phyloP scores from a whole-genome alignment of 176 grass and related monocot genomes.

The Triticum aestivum region IWGSC_CS_RefSeq_v2.1 NC_057800.1:271026165-271026664 shows the following conservation, averaged over 20 bases:
- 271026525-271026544: conserved; percentile 15
- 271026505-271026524: conserved; percentile 12
- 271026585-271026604: background rate
- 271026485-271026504: conserved; percentile 6
- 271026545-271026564: background rate
- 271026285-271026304: conserved; percentile 97
- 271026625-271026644: background rate
- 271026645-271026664: background rate
- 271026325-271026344: conserved; percentile 98
- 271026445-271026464: background rate
- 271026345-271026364: conserved; percentile 23
- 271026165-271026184: conserved; percentile 96
- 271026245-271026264: conserved; percentile 65
- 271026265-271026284: conserved; percentile 99
- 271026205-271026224: background rate
- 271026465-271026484: background rate
- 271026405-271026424: background rate
- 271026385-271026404: conserved; percentile 27
- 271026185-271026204: conserved; percentile 44
- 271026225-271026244: conserved; percentile 15
- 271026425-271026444: background rate
- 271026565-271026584: background rate
- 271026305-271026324: conserved; percentile 96
- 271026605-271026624: conserved; percentile 2
- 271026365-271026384: conserved; percentile 14